Percentiles rank a stretch among this genome's conserved stretches.
phyloP scores from a whole-genome alignment of 2,329 filamentous ascomycete species.

The Diaporthe longicolla region DNA sequence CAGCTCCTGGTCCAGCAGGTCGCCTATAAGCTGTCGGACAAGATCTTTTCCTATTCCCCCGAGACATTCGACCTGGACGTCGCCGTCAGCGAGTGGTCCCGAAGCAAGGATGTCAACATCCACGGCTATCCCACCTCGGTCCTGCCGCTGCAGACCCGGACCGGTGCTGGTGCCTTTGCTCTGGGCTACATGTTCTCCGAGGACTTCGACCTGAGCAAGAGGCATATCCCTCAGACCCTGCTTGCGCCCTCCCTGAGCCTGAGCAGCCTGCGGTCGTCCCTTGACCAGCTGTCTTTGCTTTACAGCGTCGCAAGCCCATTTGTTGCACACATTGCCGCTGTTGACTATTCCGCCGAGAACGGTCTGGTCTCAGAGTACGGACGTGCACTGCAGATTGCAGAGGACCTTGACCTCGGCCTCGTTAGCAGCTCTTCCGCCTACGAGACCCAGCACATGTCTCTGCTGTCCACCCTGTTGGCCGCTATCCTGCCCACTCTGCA shows the following conservation, averaged over 20 bases:
- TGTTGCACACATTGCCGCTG: slow-evolving; percentile 91
- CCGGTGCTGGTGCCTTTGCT: slow-evolving; percentile 90
- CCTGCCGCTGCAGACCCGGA: slow-evolving; percentile 85
- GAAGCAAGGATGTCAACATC: slow-evolving; percentile 79
- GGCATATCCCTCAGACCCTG: slow-evolving; percentile 91
- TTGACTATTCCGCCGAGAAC: slow-evolving; percentile 80
- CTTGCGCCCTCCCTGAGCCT: slow-evolving; percentile 88
- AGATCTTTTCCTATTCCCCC: slow-evolving; percentile 96
- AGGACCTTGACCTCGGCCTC: slow-evolving; percentile 90
- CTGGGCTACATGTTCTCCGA: slow-evolving; percentile 98
- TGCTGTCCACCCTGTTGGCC: slow-evolving; percentile 81
- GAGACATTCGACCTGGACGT: slow-evolving; percentile 92
- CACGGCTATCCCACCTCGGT: slow-evolving; percentile 85
- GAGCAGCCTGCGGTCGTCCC: slow-evolving; percentile 81
- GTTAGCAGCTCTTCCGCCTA: slow-evolving; percentile 89
- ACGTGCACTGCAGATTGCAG: slow-evolving; percentile 82
- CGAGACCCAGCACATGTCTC: slow-evolving; percentile 91
- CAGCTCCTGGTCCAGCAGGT: slow-evolving; percentile 97
- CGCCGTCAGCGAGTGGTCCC: slow-evolving; percentile 84
- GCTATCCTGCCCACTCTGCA: slow-evolving; percentile 82
- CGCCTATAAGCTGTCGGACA: slow-evolving; percentile 94
- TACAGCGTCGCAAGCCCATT: slow-evolving; percentile 95
- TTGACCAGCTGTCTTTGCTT: slow-evolving; percentile 92
- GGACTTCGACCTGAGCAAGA: slow-evolving; percentile 93
- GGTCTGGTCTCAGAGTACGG: slow-evolving; percentile 91